Base-by-base conservation (phyloP, 2,329 filamentous ascomycete genomes). In the Sclerotinia sclerotiorum region DNA sequence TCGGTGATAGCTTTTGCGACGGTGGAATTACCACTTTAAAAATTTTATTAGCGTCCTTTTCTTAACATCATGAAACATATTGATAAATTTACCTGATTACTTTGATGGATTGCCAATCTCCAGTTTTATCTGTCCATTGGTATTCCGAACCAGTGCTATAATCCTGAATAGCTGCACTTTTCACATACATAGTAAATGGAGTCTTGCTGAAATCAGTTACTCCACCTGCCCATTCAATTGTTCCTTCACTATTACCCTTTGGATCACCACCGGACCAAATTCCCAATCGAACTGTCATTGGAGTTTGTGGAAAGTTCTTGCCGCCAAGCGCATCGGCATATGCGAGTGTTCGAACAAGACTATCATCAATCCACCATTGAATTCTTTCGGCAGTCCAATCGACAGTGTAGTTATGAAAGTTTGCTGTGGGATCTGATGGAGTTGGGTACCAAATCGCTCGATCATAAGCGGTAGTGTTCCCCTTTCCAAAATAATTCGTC, bases 401-500 rank as follows among this genome's bases (percentile, higher is more conserved):
- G 42, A 87, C 82, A n/a, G 89, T 90, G 80, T 92, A 92, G 68
- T 84, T 90, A 83, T 91, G 88, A 76, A 82, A 84, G 66, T 87
- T 85, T 61, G 82, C 80, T 75, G 86, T 86, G 54, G 88, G 84
- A 74, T 81, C 81, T 70, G 79, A 72, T 70, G 78, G 72, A 63
- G 92, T 83, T n/a, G 81, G 70, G 75, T 88, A 84, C 82, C 86
- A 88, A 68, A 83, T 83, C 76, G 86, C 89, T 71, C 90, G 89
- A 80, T 93, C 88, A 79, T 88, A 93, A 69, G 84, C 85, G n/a
- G 84, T 84, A 67, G 85, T 88, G 79, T 91, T 81, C 82, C 90
- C 90, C 82, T 92, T 90, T 81, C 88, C 86, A 80, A 91, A 92
- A 80, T 90, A 94, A 81, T 94, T 94, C 73, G 87, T 89, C 74